These are phyloP conservation scores for Arthrobotrys sphaeroides DNA, from an alignment of 2,329 filamentous ascomycete genomes.

Conservation along the genomic window DNA sequence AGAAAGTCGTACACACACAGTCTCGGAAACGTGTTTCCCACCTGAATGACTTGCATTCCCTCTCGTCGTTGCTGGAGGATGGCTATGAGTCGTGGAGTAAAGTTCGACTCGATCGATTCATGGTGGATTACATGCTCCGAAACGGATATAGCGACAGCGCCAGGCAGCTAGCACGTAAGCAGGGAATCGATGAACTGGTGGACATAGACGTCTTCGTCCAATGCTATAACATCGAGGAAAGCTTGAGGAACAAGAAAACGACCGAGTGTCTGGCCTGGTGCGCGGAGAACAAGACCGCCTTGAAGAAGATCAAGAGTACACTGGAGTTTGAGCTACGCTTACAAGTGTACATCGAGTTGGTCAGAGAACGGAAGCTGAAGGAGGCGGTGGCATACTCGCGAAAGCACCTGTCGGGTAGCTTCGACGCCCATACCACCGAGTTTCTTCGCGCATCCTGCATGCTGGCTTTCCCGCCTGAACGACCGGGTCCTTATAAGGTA, in stretches of 20 bases:
- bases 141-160: slow-evolving; percentile 84
- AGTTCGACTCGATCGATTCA: slow-evolving; percentile 78
- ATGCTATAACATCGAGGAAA: slow-evolving; percentile 79
- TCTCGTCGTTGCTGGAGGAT: slow-evolving; percentile 85
- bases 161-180: slow-evolving; percentile 75
- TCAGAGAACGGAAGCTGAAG: slow-evolving; percentile 73
- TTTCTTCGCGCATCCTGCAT: slow-evolving; percentile 80
- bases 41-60: slow-evolving; percentile 79
- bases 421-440: slow-evolving; percentile 73
- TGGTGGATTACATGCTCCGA: slow-evolving; percentile 92
- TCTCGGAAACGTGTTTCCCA: slow-evolving; percentile 80
- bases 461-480: slow-evolving; percentile 76
- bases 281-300: slow-evolving; percentile 87
- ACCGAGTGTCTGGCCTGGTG: slow-evolving; percentile 88
- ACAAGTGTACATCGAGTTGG: slow-evolving; percentile 93
- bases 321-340: slow-evolving; percentile 92
- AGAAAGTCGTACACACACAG: slow-evolving; percentile 78
- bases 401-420: slow-evolving; percentile 79
- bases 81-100: slow-evolving; percentile 93
- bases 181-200: slow-evolving; percentile 80
- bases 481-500: slow-evolving; percentile 70
- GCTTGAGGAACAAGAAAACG: slow-evolving; percentile 75
- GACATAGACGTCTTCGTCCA: slow-evolving; percentile 88
- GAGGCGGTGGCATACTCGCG: slow-evolving; percentile 85
- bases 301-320: slow-evolving; percentile 87